Base-by-base conservation (phyloP, 1,139 yeast species). In the Saccharomyces hybrid region DNA sequence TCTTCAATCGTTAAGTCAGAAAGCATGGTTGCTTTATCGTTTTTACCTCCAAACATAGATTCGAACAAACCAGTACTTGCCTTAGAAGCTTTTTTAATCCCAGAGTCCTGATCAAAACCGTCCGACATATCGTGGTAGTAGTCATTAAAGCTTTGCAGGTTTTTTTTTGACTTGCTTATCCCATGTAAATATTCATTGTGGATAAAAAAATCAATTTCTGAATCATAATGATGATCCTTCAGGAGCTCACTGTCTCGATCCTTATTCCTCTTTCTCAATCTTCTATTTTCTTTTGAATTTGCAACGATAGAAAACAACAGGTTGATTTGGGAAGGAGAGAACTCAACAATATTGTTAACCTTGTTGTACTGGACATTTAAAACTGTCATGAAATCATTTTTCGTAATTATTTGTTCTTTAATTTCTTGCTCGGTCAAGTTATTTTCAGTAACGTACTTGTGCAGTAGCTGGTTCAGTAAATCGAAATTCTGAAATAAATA, bases 291-390 rank as follows among this genome's bases (percentile, higher is more conserved):
- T 59, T 66, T 74, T 47, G 68, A 75, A 65, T 64, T 70, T 27
- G 62, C 63, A 5, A 63, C 75, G 55, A 69, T 71, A 48, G 68
- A 70, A 54, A 73, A 73, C 49, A 73, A 56, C 14, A 73, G 57
- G 49, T 71, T 66, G 5, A 73, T 71, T 58, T 73, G 76, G 1
- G 75, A 68, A 2, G 75, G 75, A 0, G 76, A 71, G 51, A 73
- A 73, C 31, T 68, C 68, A n/a, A 62, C 60, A 46, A 73, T 66
- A 55, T 73, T 73, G 54, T 72, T 73, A 6, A 77, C 68, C 51
- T 72, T 70, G 51, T 73, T 69, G 56, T 68, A 73, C 58, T 65
- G 74, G 48, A 62, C 60, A 53, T 61, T 70, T 50, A 68, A 62
- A 50, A 70, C 70, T 52, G 58, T 61, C 55, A 68, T 65, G 47